These are phyloP conservation scores for Ogataea naganishii DNA, from an alignment of 805 yeast genomes.

Conservation along the genomic window DNA sequence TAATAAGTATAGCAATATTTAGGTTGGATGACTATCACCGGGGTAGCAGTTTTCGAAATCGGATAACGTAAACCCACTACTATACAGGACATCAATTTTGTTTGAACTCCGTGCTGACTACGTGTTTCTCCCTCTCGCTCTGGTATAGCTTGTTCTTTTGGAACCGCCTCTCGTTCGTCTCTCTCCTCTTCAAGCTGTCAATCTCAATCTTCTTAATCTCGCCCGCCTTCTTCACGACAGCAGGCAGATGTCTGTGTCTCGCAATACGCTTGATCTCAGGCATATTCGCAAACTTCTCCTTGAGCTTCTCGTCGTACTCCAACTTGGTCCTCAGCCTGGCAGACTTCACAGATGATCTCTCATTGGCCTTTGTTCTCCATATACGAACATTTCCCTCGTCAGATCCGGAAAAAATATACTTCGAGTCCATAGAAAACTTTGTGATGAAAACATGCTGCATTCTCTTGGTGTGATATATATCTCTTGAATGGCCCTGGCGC, in stretches of 20 bases:
- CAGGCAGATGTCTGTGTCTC: constrained; percentile 89
- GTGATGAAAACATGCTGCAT: constrained; percentile 92
- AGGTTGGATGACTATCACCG: too few relatives aligned
- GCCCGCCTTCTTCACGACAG: constrained; percentile 76
- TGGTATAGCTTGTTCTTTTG: constrained; percentile 52
- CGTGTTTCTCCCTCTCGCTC: constrained; percentile 80
- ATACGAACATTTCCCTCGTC: constrained; percentile 93
- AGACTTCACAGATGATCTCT: constrained; percentile 73
- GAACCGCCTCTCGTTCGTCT: constrained; percentile 74
- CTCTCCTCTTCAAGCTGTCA: constrained; percentile 68
- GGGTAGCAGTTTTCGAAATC: too few relatives aligned
- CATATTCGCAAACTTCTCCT: constrained; percentile 90
- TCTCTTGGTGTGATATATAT: constrained; percentile 91
- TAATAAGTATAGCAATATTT: too few relatives aligned
- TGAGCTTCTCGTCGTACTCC: constrained; percentile 86
- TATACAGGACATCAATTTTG: too few relatives aligned
- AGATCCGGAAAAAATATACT: constrained; percentile 81
- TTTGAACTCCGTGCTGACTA: constrained; percentile 73
- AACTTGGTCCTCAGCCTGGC: constrained; percentile 71
- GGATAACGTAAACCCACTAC: too few relatives aligned
- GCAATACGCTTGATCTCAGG: constrained; percentile 89
- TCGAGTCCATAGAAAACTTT: constrained; percentile 80
- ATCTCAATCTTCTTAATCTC: constrained; percentile 77
- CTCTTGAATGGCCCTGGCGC: constrained; percentile 84
- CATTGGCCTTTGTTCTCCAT: constrained; percentile 88